Evolutionary conservation across 2,329 filamentous ascomycete species (phyloP).

Genomic region (Talaromyces sp.): DNA sequence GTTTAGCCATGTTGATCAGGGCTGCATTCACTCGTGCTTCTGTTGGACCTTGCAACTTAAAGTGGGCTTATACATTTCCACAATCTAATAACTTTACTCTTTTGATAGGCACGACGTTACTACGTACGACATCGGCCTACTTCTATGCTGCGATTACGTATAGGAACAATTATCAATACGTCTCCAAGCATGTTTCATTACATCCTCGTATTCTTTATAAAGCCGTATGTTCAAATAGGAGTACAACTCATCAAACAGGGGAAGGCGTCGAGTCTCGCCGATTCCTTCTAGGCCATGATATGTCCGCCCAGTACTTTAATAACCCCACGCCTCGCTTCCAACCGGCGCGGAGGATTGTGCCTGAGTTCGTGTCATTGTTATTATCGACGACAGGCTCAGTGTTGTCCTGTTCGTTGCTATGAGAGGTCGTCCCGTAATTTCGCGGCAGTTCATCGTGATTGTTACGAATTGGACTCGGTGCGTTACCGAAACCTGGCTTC

Average conservation of each 20-base stretch:
- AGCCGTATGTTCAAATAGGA: neutral
- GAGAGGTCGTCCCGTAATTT: constrained; percentile 18
- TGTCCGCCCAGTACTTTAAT: constrained; percentile 10
- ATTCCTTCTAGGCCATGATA: constrained; percentile 1
- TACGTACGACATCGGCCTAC: neutral
- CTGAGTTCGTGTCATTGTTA: neutral
- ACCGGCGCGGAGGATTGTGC: neutral
- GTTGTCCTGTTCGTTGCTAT: neutral
- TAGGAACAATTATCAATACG: neutral
- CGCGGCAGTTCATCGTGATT: neutral
- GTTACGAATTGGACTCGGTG: neutral
- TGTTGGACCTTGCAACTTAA: neutral
- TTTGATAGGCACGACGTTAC: neutral
- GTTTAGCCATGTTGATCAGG: neutral
- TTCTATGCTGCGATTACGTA: neutral
- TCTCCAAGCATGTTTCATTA: neutral
- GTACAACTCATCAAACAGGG: neutral
- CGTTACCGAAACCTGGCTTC: constrained; percentile 8
- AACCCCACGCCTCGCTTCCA: constrained; percentile 8
- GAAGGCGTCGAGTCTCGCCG: neutral
- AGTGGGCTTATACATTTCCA: neutral
- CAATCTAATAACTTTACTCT: neutral
- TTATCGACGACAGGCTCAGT: neutral
- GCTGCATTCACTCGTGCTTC: neutral
- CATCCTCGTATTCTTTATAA: neutral